These are phyloP conservation scores for Mycena metata DNA, from an alignment of 768 basidiomycete genomes.

Conservation along the genomic window DNA sequence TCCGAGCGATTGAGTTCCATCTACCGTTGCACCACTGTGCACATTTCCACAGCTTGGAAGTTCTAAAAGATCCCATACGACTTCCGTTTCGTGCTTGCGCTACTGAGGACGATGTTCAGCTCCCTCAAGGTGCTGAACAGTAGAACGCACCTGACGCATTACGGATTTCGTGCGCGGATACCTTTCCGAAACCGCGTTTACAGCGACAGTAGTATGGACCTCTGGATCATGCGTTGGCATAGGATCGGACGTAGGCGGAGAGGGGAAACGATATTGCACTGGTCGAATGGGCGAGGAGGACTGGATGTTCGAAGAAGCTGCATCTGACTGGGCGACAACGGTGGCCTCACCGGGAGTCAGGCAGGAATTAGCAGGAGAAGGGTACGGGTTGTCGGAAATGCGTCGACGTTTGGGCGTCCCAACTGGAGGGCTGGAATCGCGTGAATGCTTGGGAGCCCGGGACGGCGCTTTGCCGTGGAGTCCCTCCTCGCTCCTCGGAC, in stretches of 20 bases:
- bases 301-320: not conserved
- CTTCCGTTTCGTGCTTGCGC: constrained; percentile 25
- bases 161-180: constrained; percentile 24
- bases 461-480: not conserved
- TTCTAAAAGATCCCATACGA: constrained; percentile 30
- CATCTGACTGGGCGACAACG: too few species aligned
- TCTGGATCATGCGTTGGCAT: constrained; percentile 16
- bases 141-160: constrained; percentile 29
- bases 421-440: constrained; percentile 2
- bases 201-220: not conserved
- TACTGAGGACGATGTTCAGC: constrained; percentile 31
- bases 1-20: not conserved
- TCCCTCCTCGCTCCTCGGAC: not conserved
- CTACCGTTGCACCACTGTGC: constrained; percentile 3
- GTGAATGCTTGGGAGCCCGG: constrained; percentile 13
- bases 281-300: constrained; percentile 7
- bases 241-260: constrained; percentile 33
- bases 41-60: constrained; percentile 37
- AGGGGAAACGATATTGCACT: constrained; percentile 21
- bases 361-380: constrained; percentile 31
- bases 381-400: constrained; percentile 28
- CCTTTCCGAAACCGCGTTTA: constrained; percentile 19
- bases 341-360: constrained; percentile 16
- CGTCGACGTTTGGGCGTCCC: constrained; percentile 36
- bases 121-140: not conserved